Evolutionary conservation across 371 early-diverging fungal genomes (phyloP).

Genomic region (Mucor velutinosus): DNA sequence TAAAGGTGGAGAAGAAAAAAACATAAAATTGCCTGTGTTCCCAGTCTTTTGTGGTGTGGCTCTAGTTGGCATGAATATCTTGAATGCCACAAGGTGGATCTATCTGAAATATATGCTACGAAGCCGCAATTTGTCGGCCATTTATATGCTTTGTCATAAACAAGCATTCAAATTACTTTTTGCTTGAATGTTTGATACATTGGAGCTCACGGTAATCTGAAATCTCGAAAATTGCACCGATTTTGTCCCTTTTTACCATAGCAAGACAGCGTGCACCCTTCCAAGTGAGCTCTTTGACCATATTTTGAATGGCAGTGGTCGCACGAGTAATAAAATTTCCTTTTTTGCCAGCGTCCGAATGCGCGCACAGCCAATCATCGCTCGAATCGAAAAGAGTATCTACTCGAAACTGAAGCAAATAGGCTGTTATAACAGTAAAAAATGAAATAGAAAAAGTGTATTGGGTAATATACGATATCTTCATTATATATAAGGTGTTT

Average conservation of each 20-base stretch:
- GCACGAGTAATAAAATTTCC: not conserved
- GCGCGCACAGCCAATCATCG: slow-evolving; percentile 1
- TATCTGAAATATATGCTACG: not conserved
- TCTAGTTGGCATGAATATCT: not conserved
- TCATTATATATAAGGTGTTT: not conserved
- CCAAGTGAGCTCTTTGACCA: no score
- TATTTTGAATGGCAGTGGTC: not conserved
- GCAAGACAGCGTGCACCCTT: no score
- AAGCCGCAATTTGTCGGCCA: not conserved
- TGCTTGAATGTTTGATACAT: no score
- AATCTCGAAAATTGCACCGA: no score
- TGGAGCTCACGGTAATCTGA: no score
- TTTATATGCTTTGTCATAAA: no score
- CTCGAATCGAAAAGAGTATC: not conserved
- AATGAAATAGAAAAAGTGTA: not conserved
- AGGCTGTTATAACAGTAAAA: not conserved
- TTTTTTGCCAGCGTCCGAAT: not conserved
- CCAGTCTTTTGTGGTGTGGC: not conserved
- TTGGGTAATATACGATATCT: not conserved
- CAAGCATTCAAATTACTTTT: no score
- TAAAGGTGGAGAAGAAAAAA: slow-evolving; percentile 22
- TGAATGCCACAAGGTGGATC: not conserved
- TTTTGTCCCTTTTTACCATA: no score
- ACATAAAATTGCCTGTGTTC: not conserved
- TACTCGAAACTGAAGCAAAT: not conserved